Evolutionary conservation across 805 yeast genomes (phyloP).

Genomic region (Naumovozyma dairenensis): DNA sequence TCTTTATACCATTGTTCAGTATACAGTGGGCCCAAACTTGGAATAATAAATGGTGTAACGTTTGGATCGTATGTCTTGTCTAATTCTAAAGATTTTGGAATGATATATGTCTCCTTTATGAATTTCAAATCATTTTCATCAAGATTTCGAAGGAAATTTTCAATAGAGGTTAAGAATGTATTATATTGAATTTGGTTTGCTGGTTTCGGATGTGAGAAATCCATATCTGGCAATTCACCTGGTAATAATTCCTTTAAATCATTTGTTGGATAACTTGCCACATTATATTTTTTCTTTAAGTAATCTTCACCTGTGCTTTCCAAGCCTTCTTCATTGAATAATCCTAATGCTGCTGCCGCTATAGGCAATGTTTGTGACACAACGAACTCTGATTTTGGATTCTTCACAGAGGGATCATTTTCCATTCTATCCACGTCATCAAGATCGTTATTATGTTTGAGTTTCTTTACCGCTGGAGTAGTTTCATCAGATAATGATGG

Average conservation of each 20-base stretch:
- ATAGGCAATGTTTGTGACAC: conserved; percentile 58
- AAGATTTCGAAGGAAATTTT: conserved; percentile 70
- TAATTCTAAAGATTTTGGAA: conserved; percentile 38
- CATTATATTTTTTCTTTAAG: conserved; percentile 69
- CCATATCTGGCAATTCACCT: conserved; percentile 79
- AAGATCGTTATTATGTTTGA: conserved; percentile 8
- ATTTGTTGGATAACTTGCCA: conserved; percentile 76
- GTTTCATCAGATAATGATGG: background rate
- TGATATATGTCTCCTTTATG: conserved; percentile 49
- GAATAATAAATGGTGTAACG: conserved; percentile 66
- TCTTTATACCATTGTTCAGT: conserved; percentile 82
- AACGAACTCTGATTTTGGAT: conserved; percentile 71
- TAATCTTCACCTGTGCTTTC: conserved; percentile 66
- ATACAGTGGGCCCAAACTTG: conserved; percentile 76
- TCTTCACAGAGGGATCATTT: conserved; percentile 50
- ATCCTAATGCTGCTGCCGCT: conserved; percentile 53
- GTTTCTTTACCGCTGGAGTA: conserved; percentile 12
- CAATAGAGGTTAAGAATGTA: conserved; percentile 77
- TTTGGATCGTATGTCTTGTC: conserved; percentile 49
- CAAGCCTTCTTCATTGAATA: conserved; percentile 55
- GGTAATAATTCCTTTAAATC: conserved; percentile 73
- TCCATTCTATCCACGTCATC: conserved; percentile 29
- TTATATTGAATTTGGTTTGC: conserved; percentile 85
- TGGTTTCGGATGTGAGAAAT: conserved; percentile 75
- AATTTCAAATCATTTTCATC: conserved; percentile 75